phyloP scores from a whole-genome alignment of 176 grass and related monocot genomes.

The Oropetium thomaeum region DNA sequence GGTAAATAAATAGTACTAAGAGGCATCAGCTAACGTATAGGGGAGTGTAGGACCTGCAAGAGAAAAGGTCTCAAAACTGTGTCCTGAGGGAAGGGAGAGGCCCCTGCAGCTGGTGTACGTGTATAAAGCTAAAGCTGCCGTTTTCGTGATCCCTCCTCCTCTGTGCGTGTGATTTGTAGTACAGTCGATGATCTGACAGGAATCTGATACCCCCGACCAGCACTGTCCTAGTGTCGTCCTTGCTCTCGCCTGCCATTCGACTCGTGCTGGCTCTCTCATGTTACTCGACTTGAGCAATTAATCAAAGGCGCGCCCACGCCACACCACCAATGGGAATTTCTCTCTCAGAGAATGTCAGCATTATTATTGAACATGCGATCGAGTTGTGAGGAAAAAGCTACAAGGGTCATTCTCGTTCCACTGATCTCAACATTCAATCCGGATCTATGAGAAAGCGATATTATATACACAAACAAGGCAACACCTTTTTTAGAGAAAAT shows the following conservation, averaged over 20 bases:
- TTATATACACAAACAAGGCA: neutral
- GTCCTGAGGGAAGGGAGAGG: neutral
- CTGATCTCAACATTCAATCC: slow-evolving; percentile 16
- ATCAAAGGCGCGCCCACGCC: neutral
- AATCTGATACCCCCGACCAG: no score
- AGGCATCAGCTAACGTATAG: neutral
- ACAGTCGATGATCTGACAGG: slow-evolving; percentile 43
- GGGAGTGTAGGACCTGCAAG: neutral
- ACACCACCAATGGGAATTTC: slow-evolving; percentile 7
- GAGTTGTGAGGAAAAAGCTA: slow-evolving; percentile 27
- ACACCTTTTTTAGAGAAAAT: neutral
- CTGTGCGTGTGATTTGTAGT: slow-evolving; percentile 55
- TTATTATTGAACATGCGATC: slow-evolving; percentile 29
- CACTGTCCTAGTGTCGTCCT: neutral
- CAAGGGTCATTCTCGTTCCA: neutral
- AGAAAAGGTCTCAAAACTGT: neutral
- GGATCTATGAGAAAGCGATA: slow-evolving; percentile 36
- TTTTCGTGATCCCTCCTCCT: slow-evolving; percentile 34
- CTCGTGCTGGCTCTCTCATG: neutral
- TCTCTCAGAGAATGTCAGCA: neutral
- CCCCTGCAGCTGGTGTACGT: slow-evolving; percentile 29
- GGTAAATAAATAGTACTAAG: no score
- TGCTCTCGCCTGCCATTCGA: neutral
- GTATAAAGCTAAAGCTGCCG: slow-evolving; percentile 63
- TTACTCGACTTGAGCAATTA: neutral